phyloP scores from a whole-genome alignment of 1,284 basidiomycete genomes.

The Rhodotorula sp. region DNA sequence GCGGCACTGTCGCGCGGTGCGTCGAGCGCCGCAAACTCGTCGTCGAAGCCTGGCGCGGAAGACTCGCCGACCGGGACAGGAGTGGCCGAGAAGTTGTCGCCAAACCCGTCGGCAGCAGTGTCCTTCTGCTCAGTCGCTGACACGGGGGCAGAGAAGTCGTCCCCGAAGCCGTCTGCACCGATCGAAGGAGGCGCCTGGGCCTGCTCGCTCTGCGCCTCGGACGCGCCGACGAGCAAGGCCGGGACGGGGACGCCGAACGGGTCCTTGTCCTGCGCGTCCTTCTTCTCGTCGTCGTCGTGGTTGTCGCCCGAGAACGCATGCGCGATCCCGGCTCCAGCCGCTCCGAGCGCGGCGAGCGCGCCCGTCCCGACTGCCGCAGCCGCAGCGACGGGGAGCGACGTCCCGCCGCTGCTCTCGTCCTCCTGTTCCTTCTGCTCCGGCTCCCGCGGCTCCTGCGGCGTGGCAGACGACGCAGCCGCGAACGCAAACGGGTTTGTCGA shows the following conservation, averaged over 20 bases:
- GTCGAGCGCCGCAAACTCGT: conserved; percentile 17
- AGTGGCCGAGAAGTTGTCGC: conserved; percentile 39
- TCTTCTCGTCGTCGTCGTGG: conserved; percentile 11
- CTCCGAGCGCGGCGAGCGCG: conserved; percentile 47
- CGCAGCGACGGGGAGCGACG: conserved; percentile 37
- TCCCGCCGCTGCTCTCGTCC: background rate
- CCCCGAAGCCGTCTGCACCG: conserved; percentile 31
- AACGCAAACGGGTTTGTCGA: conserved; percentile 26
- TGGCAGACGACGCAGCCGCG: background rate
- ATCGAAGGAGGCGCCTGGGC: conserved; percentile 10
- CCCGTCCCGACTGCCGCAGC: conserved; percentile 48
- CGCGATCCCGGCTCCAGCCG: conserved; percentile 41
- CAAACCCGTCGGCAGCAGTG: conserved; percentile 46
- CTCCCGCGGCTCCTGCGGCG: background rate
- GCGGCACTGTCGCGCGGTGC: conserved; percentile 6
- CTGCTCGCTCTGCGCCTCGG: conserved; percentile 40
- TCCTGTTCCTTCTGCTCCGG: background rate
- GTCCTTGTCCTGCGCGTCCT: conserved; percentile 15
- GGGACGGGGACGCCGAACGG: conserved; percentile 33
- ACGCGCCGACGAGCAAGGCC: conserved; percentile 56
- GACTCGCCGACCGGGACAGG: background rate
- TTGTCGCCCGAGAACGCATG: conserved; percentile 13
- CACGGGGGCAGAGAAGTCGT: conserved; percentile 40
- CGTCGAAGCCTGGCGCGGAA: background rate
- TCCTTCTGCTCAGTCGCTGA: conserved; percentile 8